A percentile compares a stretch with the other conserved stretches of the same genome.
Conservation (phyloP, 345 rosid species). For the Eutrema yunnanense region DNA sequence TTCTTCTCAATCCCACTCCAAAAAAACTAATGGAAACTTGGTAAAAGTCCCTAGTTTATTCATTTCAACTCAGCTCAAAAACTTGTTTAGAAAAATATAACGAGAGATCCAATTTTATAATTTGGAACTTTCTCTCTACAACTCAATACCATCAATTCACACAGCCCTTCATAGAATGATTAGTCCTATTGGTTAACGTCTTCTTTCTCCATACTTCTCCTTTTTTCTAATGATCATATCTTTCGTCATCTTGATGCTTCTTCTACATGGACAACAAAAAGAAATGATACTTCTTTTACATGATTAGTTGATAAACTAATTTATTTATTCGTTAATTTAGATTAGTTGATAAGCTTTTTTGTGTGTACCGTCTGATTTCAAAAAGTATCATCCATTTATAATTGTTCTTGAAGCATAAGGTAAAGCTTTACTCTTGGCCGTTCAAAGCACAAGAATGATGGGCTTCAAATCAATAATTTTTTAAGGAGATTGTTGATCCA, state of each 20-base stretch:
- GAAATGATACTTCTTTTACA: slow-evolving; percentile 2
- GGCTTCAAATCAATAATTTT: no score
- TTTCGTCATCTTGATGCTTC: slow-evolving; percentile 16
- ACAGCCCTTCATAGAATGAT: slow-evolving; percentile 2
- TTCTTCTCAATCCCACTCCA: no score
- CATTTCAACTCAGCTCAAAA: no score
- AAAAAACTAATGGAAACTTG: neutral
- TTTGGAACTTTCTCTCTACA: neutral
- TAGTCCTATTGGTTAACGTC: slow-evolving; percentile 13
- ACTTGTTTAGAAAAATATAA: no score
- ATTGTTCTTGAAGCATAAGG: no score
- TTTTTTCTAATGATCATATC: neutral
- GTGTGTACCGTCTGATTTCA: slow-evolving; percentile 5
- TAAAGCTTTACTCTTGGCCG: no score
- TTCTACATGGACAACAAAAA: neutral
- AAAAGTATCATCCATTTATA: neutral
- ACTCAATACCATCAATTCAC: neutral
- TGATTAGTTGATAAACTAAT: neutral
- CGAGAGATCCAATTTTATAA: neutral
- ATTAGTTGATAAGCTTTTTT: slow-evolving; percentile 9
- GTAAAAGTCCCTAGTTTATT: no score
- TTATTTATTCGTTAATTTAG: neutral
- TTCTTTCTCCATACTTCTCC: neutral
- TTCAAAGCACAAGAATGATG: no score
- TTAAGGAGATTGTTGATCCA: no score